Conservation (phyloP, 805 yeast genomes). For the Yarrowia hollandica region DNA sequence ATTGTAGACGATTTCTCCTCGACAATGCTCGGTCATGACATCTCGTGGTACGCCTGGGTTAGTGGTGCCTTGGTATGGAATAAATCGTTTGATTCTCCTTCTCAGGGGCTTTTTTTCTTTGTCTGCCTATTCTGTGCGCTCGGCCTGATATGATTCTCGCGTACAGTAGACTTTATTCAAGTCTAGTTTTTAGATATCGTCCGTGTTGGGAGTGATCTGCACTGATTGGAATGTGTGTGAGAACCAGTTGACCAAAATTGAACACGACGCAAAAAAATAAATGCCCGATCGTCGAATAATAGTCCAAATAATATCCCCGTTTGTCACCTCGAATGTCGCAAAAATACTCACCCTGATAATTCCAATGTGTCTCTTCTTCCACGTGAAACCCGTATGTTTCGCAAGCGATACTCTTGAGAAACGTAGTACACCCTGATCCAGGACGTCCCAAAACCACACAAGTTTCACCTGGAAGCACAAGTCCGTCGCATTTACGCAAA, state of each 20-base stretch:
- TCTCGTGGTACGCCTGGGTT: conserved; percentile 44
- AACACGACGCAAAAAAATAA: neutral
- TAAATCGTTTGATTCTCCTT: too few species aligned
- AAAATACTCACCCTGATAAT: conserved; percentile 41
- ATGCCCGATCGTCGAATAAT: neutral
- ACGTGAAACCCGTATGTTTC: conserved; percentile 61
- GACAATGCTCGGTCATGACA: conserved; percentile 53
- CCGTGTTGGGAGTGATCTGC: conserved; percentile 48
- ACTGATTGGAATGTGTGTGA: conserved; percentile 3
- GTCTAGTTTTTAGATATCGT: conserved; percentile 51
- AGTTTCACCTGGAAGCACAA: conserved; percentile 61
- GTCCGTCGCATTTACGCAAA: conserved; percentile 58
- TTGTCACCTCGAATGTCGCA: too few species aligned
- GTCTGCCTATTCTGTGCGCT: too few species aligned
- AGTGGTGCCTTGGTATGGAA: conserved; percentile 43
- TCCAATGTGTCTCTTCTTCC: conserved; percentile 50
- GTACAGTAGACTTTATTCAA: neutral
- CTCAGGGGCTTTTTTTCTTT: neutral
- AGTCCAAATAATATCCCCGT: too few species aligned
- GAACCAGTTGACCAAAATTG: neutral
- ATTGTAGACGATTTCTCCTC: conserved; percentile 71
- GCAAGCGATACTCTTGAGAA: conserved; percentile 46
- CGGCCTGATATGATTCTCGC: conserved; percentile 40
- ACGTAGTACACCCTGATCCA: conserved; percentile 75
- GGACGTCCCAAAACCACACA: conserved; percentile 74